Evolutionary conservation across 2,329 filamentous ascomycete species (phyloP).

Genomic region (Cordyceps pruinosa): DNA sequence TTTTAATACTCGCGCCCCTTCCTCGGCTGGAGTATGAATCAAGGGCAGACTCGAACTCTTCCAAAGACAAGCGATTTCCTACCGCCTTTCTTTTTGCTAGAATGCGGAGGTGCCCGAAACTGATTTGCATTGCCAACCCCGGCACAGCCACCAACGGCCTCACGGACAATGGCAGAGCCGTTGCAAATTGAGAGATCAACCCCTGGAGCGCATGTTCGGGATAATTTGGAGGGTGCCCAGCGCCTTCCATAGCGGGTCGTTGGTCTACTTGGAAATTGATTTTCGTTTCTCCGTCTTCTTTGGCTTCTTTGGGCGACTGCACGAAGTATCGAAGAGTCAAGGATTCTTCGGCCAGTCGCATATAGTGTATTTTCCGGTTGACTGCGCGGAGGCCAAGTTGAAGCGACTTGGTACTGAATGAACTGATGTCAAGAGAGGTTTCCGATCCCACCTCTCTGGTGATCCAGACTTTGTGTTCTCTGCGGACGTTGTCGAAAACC

Average conservation of each 20-base stretch:
- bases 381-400: conserved; percentile 23
- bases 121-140: conserved; percentile 25
- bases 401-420: conserved; percentile 19
- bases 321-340: conserved; percentile 21
- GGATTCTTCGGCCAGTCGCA: conserved; percentile 23
- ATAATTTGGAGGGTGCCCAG: background rate
- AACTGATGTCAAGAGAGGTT: conserved; percentile 20
- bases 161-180: conserved; percentile 17
- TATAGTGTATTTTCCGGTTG: conserved; percentile 27
- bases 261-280: conserved; percentile 20
- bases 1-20: conserved; percentile 22
- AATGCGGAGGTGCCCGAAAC: conserved; percentile 26
- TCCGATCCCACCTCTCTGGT: conserved; percentile 12
- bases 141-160: conserved; percentile 21
- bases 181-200: conserved; percentile 14
- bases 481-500: conserved; percentile 24
- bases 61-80: conserved; percentile 18
- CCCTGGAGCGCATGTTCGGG: background rate
- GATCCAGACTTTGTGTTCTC: conserved; percentile 27
- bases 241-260: conserved; percentile 18
- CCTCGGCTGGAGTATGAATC: conserved; percentile 23
- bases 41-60: conserved; percentile 22
- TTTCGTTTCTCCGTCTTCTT: conserved; percentile 9
- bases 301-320: conserved; percentile 18
- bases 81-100: conserved; percentile 21